These are phyloP conservation scores for Didymella sp. DNA, from an alignment of 2,329 filamentous ascomycete genomes.

Conservation along the genomic window DNA sequence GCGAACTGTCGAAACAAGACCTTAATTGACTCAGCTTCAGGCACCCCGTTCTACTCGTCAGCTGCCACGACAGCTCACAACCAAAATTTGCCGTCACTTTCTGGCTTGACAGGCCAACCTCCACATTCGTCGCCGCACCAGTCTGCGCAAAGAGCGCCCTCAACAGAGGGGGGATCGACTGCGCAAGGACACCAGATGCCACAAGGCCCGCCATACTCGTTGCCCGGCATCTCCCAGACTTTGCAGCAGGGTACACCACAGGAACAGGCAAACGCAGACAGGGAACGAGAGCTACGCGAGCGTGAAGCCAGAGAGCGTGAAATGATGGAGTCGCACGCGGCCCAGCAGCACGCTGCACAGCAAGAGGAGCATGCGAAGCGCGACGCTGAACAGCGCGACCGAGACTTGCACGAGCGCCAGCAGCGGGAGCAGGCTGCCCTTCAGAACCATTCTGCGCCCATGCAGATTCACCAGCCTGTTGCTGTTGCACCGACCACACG, in stretches of 20 bases:
- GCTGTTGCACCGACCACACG: constrained; percentile 74
- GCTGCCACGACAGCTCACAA: constrained; percentile 45
- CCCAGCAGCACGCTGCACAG: constrained; percentile 48
- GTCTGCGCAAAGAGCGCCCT: constrained; percentile 44
- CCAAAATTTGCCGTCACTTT: constrained; percentile 55
- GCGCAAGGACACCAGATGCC: constrained; percentile 44
- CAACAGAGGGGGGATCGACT: constrained; percentile 46
- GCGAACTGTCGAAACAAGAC: constrained; percentile 16
- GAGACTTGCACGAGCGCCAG: constrained; percentile 63
- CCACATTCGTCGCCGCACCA: constrained; percentile 53
- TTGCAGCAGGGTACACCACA: constrained; percentile 46
- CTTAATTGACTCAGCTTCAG: constrained; percentile 32
- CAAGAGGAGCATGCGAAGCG: constrained; percentile 63
- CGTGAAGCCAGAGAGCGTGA: constrained; percentile 57
- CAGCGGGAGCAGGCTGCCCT: constrained; percentile 74
- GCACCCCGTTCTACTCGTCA: constrained; percentile 52
- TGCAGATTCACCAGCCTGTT: constrained; percentile 93
- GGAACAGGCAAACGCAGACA: constrained; percentile 48
- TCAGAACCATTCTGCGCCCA: constrained; percentile 85
- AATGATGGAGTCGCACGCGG: constrained; percentile 58
- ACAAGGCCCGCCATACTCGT: constrained; percentile 52
- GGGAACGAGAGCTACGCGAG: constrained; percentile 58
- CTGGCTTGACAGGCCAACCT: constrained; percentile 54
- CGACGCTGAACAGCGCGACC: constrained; percentile 59
- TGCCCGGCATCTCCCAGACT: constrained; percentile 56